A percentile compares a stretch with the other conserved stretches of the same genome.
Conservation (phyloP, 2,329 filamentous ascomycete genomes). For the Cercospora citrullina region DNA sequence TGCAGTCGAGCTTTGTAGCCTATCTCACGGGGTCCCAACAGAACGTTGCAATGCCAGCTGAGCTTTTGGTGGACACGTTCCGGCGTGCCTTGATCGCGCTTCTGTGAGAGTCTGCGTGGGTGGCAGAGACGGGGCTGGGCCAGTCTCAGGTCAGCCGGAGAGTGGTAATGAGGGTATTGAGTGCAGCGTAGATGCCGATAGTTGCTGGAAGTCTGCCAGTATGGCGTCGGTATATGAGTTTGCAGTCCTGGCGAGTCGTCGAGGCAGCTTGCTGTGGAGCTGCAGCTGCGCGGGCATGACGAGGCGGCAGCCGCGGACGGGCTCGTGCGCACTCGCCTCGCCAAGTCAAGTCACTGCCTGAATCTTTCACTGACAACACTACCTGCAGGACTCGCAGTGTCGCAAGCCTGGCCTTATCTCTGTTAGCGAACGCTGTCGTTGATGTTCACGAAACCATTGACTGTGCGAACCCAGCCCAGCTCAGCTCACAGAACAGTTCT, state of each 20-base stretch:
- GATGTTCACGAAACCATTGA: not conserved
- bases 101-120: not conserved
- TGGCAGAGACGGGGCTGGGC: slow-evolving; percentile 1
- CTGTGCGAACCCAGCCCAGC: not conserved
- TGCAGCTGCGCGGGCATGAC: not conserved
- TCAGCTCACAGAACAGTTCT: not conserved
- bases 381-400: not conserved
- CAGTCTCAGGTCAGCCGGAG: not conserved
- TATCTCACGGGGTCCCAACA: slow-evolving; percentile 9
- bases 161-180: not conserved
- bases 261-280: not conserved
- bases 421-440: not conserved
- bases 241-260: not conserved
- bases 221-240: not conserved
- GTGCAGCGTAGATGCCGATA: not conserved
- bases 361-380: not conserved
- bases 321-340: not conserved
- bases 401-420: not conserved
- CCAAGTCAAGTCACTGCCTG: not conserved
- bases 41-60: slow-evolving; percentile 9
- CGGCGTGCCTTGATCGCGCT: slow-evolving; percentile 4
- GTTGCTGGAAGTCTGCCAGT: not conserved
- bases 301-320: not conserved
- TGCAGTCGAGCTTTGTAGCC: slow-evolving; percentile 12
- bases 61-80: slow-evolving; percentile 3